A percentile compares a stretch with the other conserved stretches of the same genome.
These are phyloP conservation scores for Cladophialophora exuberans DNA, from an alignment of 2,329 filamentous ascomycete genomes.

Conservation along the genomic window DNA sequence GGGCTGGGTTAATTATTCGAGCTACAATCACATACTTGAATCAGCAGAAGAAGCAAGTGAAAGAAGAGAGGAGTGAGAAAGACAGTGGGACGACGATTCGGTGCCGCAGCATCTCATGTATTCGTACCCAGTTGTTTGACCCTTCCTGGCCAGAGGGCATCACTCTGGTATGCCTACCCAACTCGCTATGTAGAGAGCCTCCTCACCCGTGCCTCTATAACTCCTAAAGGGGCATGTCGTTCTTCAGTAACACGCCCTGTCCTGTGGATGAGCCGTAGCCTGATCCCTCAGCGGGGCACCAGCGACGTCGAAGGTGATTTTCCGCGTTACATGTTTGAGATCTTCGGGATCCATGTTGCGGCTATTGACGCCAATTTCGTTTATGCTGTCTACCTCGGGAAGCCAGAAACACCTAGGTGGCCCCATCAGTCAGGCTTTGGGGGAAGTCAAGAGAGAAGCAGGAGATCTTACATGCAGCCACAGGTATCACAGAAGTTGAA, in stretches of 20 bases:
- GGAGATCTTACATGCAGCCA: conserved; percentile 27
- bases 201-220: too few relatives aligned
- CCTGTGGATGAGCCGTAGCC: conserved; percentile 16
- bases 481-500: conserved; percentile 28
- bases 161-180: too few relatives aligned
- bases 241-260: conserved; percentile 6
- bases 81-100: too few relatives aligned
- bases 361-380: conserved; percentile 17
- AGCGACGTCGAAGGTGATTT: conserved; percentile 3
- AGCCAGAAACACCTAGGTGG: conserved; percentile 15
- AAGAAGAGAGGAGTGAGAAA: too few relatives aligned
- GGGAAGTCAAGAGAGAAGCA: not conserved
- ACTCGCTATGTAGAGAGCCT: too few relatives aligned
- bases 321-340: conserved; percentile 14
- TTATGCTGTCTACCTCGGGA: conserved; percentile 5
- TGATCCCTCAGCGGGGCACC: not conserved
- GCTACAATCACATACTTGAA: too few relatives aligned
- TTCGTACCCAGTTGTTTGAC: too few relatives aligned
- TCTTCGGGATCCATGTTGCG: conserved; percentile 18
- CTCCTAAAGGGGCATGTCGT: too few relatives aligned
- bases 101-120: too few relatives aligned
- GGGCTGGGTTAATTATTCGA: too few relatives aligned
- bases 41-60: too few relatives aligned
- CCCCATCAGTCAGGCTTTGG: conserved; percentile 10
- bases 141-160: too few relatives aligned